These are phyloP conservation scores for Colletotrichum sp. DNA, from an alignment of 2,329 filamentous ascomycete genomes.

Conservation along the genomic window DNA sequence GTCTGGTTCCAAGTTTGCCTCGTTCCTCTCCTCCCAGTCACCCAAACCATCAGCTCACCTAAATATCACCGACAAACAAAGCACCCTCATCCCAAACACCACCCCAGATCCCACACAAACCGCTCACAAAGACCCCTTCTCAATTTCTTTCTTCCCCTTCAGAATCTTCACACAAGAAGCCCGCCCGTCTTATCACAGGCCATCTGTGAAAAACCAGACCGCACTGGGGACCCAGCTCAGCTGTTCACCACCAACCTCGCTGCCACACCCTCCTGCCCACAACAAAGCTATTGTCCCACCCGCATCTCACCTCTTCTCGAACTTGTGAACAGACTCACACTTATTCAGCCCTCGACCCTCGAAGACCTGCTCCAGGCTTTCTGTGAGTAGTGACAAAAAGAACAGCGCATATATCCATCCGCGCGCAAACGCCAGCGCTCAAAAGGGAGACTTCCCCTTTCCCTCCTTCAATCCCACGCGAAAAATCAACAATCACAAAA, in stretches of 20 bases:
- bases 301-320: background rate
- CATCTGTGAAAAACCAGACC: background rate
- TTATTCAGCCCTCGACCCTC: background rate
- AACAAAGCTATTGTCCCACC: background rate
- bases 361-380: background rate
- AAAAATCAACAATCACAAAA: background rate
- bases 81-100: background rate
- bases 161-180: background rate
- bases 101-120: background rate
- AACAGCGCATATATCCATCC: background rate
- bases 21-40: background rate
- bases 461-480: background rate
- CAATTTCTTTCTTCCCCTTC: background rate
- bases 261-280: too few species aligned
- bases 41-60: background rate
- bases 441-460: background rate
- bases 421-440: background rate
- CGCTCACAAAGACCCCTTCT: background rate
- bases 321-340: background rate
- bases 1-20: background rate
- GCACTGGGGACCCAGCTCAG: fast-evolving
- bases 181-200: background rate
- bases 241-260: background rate
- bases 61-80: background rate
- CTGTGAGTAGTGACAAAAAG: background rate